A percentile compares a stretch with the other conserved stretches of the same genome.
Evolutionary conservation across 768 basidiomycete species (phyloP).

Genomic region (Psilocybe cyanescens): DNA sequence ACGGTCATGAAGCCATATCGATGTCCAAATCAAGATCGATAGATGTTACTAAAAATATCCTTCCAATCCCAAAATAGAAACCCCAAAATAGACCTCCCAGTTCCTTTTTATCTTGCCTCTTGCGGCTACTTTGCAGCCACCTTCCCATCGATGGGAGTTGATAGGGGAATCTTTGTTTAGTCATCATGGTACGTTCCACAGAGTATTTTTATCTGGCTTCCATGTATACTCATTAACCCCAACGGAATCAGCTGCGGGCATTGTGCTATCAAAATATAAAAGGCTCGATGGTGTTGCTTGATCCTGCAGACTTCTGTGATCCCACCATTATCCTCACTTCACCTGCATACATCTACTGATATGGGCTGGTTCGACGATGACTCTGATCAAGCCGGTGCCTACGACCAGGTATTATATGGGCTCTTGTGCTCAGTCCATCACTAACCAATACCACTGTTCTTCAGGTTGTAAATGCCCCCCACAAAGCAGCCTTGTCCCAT

Average conservation of each 20-base stretch:
- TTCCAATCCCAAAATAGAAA: background rate
- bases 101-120: background rate
- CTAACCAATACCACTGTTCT: background rate
- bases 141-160: background rate
- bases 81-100: background rate
- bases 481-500: slow-evolving; percentile 64
- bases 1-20: too few relatives aligned
- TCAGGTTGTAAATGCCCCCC: slow-evolving; percentile 53
- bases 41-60: background rate
- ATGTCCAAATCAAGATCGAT: background rate
- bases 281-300: background rate
- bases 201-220: background rate
- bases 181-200: background rate
- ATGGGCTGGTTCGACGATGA: slow-evolving; percentile 49
- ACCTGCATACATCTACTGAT: slow-evolving; percentile 14
- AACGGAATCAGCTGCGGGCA: background rate
- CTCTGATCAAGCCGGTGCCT: slow-evolving; percentile 44
- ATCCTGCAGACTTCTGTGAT: background rate
- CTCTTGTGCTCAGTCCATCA: background rate
- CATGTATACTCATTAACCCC: background rate
- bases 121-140: background rate
- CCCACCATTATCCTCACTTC: background rate
- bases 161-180: background rate
- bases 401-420: slow-evolving; percentile 34
- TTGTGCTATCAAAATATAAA: background rate